Evolutionary conservation across 306 rosid genomes (phyloP), one percentile per base, ranked within the genome.

Genomic region (Cucurbita argyrosperma): DNA sequence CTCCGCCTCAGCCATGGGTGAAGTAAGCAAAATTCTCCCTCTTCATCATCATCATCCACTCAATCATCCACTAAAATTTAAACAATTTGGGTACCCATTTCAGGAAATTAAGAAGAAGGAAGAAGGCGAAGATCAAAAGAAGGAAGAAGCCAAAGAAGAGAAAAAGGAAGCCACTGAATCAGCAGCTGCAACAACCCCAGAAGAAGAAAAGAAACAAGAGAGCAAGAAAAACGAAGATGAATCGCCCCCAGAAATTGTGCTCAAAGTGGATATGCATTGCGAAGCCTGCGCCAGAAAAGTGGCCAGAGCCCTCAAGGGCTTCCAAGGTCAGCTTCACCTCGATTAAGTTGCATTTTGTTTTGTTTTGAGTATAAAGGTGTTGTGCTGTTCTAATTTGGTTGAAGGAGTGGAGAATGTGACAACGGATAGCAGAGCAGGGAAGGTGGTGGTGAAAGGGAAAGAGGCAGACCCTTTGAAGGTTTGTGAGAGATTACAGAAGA

Each of bases 241-340:
- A 51, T 82, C 71, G 57, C 80, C 88, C 21, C 82, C 79, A 30
- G 94, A 85, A 81, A 95, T 95, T 67, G 88, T 95, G 0, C 88
- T 95, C 74, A 95, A 95, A 72, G 96, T 95, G 30, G 96, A 91
- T 82, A 95, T 95, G 97, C 99, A 95, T 78, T 95, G 99, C 81
- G 88, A 89, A 84, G 99, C 97, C 14, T 91, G 97, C 75, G 95
- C 96, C 47, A 83, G 96, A 80, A 95, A 95, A 88, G 90, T 87
- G 53, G 96, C 97, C 12, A 81, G 86, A 82, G 89, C 99, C 52
- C 82, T 95, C 71, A 95, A 85, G 82, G 96, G 97, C 72, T 91
- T 91, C 80, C 86, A 91, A 87, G 99, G 99, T 91, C 19, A 76
- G 15, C 21, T 45, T 30, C 35, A 30, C 35, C 4, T 30, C 4